Conservation (phyloP, 2,329 filamentous ascomycete species). For the Reticulascus tulasneorum region DNA sequence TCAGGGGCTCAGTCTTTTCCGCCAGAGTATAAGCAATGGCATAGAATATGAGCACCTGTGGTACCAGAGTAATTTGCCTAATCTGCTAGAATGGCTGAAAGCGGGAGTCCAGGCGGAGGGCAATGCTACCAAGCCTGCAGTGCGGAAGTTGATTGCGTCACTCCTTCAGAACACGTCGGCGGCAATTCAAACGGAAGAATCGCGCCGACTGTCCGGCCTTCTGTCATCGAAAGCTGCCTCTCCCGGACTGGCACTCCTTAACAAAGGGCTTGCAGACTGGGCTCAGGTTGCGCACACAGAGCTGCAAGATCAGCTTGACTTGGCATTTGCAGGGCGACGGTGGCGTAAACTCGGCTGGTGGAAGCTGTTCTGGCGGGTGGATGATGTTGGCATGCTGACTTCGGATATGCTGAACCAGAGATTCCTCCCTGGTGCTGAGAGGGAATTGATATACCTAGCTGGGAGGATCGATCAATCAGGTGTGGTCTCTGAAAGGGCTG, state of each 20-base stretch:
- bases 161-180: slow-evolving; percentile 53
- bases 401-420: slow-evolving; percentile 71
- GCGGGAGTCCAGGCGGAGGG: slow-evolving; percentile 36
- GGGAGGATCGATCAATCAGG: slow-evolving; percentile 63
- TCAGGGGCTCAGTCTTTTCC: slow-evolving; percentile 62
- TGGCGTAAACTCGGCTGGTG: slow-evolving; percentile 88
- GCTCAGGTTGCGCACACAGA: slow-evolving; percentile 78
- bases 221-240: slow-evolving; percentile 26
- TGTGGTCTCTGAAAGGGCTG: slow-evolving; percentile 16
- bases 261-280: slow-evolving; percentile 63
- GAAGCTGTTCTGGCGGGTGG: slow-evolving; percentile 92
- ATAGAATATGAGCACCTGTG: slow-evolving; percentile 70
- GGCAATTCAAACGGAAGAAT: slow-evolving; percentile 48
- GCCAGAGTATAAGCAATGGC: slow-evolving; percentile 65
- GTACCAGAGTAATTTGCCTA: slow-evolving; percentile 67
- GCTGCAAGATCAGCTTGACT: slow-evolving; percentile 72
- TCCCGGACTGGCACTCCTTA: slow-evolving; percentile 45
- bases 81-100: slow-evolving; percentile 63
- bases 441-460: slow-evolving; percentile 75
- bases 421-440: slow-evolving; percentile 77
- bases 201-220: slow-evolving; percentile 28
- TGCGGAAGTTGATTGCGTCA: slow-evolving; percentile 64
- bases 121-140: slow-evolving; percentile 56
- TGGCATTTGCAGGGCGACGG: slow-evolving; percentile 68
- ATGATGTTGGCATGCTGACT: slow-evolving; percentile 82